Evolutionary conservation across 345 rosid species (phyloP).

Genomic region (Arabis hirsuta): DNA sequence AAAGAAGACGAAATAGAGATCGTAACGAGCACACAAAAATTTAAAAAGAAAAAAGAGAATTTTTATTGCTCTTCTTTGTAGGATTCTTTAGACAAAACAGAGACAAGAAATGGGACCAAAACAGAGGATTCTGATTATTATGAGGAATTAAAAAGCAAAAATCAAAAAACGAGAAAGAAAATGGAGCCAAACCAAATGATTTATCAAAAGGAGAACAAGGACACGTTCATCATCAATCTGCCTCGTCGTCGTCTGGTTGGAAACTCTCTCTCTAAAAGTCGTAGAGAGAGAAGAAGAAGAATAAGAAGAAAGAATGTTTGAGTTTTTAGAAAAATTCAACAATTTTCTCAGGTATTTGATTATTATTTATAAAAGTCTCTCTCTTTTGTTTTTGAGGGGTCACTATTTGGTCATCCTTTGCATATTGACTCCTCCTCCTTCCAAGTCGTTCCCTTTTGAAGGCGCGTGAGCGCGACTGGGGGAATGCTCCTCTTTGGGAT

Average conservation of each 20-base stretch:
- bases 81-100: conserved; percentile 18
- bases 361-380: conserved; percentile 36
- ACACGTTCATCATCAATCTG: neutral
- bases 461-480: neutral
- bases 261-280: conserved; percentile 12
- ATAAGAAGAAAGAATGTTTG: conserved; percentile 29
- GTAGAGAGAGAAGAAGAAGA: conserved; percentile 9
- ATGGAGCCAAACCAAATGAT: conserved; percentile 2
- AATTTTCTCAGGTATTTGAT: conserved; percentile 27
- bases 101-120: conserved; percentile 13
- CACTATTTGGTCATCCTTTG: conserved; percentile 12
- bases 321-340: conserved; percentile 19
- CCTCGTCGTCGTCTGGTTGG: conserved; percentile 23
- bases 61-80: no score
- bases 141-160: neutral
- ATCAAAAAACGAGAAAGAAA: neutral
- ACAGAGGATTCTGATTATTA: neutral
- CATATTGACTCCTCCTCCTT: conserved; percentile 15
- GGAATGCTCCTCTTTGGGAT: conserved; percentile 1
- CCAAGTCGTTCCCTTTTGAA: neutral
- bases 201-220: conserved; percentile 18
- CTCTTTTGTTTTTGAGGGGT: neutral
- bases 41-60: neutral
- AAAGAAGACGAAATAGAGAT: conserved; percentile 6
- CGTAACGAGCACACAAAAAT: conserved; percentile 8